A percentile compares a stretch with the other conserved stretches of the same genome.
phyloP scores from a whole-genome alignment of 495 filamentous ascomycete species.

The Aeminium ludgeri region DNA sequence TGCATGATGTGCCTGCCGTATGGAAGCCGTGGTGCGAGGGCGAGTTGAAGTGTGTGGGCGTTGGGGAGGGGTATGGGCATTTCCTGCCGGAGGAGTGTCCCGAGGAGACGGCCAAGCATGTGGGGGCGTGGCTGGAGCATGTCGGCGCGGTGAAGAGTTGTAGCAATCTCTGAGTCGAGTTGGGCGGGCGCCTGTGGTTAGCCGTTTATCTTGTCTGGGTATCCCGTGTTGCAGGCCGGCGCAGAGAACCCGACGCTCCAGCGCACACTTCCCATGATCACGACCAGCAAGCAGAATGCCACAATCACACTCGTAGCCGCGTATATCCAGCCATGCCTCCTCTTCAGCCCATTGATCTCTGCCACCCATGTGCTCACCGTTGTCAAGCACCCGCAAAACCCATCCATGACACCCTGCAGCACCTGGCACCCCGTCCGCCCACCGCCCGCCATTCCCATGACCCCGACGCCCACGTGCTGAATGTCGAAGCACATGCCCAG shows the following conservation, averaged over 20 bases:
- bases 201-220: slow-evolving; percentile 8
- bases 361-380: slow-evolving; percentile 87
- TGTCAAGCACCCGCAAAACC: slow-evolving; percentile 78
- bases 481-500: slow-evolving; percentile 55
- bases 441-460: slow-evolving; percentile 32
- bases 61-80: slow-evolving; percentile 33
- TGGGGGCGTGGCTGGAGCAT: slow-evolving; percentile 5
- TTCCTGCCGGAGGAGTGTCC: slow-evolving; percentile 36
- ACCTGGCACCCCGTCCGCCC: slow-evolving; percentile 50
- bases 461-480: slow-evolving; percentile 35
- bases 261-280: slow-evolving; percentile 62
- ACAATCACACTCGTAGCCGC: slow-evolving; percentile 46
- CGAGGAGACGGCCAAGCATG: slow-evolving; percentile 20
- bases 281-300: slow-evolving; percentile 48
- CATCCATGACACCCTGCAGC: slow-evolving; percentile 69
- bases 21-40: slow-evolving; percentile 33
- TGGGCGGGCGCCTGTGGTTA: too few species aligned
- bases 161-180: too few species aligned
- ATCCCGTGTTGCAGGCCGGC: slow-evolving; percentile 30
- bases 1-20: slow-evolving; percentile 28
- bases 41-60: slow-evolving; percentile 17
- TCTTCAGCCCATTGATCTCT: slow-evolving; percentile 54
- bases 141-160: background rate
- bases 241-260: slow-evolving; percentile 52
- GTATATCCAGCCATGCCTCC: slow-evolving; percentile 60